Base-by-base conservation (phyloP, 805 yeast genomes). In the Ogataea nonfermentans region DNA sequence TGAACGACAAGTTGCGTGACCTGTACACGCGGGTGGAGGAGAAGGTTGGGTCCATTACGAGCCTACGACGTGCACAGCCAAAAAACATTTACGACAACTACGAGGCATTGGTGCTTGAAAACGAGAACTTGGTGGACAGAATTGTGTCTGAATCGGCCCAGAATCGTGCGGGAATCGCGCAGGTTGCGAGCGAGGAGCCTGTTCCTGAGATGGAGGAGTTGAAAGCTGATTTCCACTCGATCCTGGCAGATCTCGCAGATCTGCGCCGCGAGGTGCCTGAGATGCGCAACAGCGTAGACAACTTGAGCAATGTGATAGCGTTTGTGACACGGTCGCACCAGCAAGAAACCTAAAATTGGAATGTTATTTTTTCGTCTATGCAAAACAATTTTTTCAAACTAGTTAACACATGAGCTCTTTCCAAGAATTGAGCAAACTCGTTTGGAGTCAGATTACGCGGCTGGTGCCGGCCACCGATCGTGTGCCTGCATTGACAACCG, bases 11-110 rank as follows among this genome's bases (percentile, higher is more conserved):
- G 40, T 71, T 85, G 20, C 66, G 91, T 32, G 66, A 70, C 34
- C 50, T 76, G 34, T 75, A 84, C 46, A 70, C 70, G 34, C 68
- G 72, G 26, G 80, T 84, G 42, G 95, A 86, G 47, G 72, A 70
- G 33, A 76, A 74, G 44, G 77, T 87, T 0, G 71, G 78, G 1
- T 71, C 67, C 40, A 73, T 81, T 12, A 73, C 86, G 0, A 65
- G 67, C 15, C 58, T 81, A 38, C 64, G 93, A 35, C 67, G 76
- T 35, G 68, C 68, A 13, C 65, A 74, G 9, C 89, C 88, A 0
- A 44, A 46, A 9, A 55, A 59, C 35, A 64, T 74, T 6, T 66
- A 55, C 24, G 49, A 51, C 9, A 56, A 53, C n/a, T 74, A 70
- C 47, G 62, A 63, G 32, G 56, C 33, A 10, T 20, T 62, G 31